Base-by-base conservation (phyloP, 2,329 filamentous ascomycete species). In the Trichophyton verrucosum region DNA sequence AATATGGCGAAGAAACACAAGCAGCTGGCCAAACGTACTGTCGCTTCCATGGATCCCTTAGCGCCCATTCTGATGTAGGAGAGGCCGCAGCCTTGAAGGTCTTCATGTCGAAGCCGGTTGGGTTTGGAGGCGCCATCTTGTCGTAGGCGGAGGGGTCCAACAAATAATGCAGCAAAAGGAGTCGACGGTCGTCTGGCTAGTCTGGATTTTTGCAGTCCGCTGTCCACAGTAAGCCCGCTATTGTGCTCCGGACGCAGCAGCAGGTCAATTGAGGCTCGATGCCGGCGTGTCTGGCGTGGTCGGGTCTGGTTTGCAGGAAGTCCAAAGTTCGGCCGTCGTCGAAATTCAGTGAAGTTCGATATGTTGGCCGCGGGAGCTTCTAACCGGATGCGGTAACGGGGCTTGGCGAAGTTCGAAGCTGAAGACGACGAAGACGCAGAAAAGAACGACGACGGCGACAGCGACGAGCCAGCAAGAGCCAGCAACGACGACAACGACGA, bases 41-140 rank as follows among this genome's bases (percentile, higher is more conserved):
- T 78, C 82, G 75, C 69, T 76, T 78, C 84, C 84, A 86, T 63
- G 84, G 84, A 70, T 86, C 84, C 68, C 77, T 78, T 68, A 74
- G 74, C 61, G 74, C 74, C 66, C 68, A 76, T 61, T 69, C 64
- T 65, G 80, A 80, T 63, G 78, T 78, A 67, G 77, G 81, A 65
- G 84, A 83, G 68, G 88, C 80, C 53, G 91, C 81, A 65, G 83
- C 84, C 72, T 85, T 88, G 76, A 91, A 86, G 76, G 89, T 87
- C 73, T 84, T 84, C 70, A 90, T 82, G 79, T 94, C 87, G 82
- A 97, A 97, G 77, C 92, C 92, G 70, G 92, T 96, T 76, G 95
- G 84, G 81, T 89, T 91, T 72, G 71, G 70, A 63, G 76, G 72
- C 67, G 80, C 75, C 81, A 83, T 82, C 40, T 17, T 69, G 67